Base-by-base conservation (phyloP, 139 green algal genomes). In the Trebouxia sp. region DNA sequence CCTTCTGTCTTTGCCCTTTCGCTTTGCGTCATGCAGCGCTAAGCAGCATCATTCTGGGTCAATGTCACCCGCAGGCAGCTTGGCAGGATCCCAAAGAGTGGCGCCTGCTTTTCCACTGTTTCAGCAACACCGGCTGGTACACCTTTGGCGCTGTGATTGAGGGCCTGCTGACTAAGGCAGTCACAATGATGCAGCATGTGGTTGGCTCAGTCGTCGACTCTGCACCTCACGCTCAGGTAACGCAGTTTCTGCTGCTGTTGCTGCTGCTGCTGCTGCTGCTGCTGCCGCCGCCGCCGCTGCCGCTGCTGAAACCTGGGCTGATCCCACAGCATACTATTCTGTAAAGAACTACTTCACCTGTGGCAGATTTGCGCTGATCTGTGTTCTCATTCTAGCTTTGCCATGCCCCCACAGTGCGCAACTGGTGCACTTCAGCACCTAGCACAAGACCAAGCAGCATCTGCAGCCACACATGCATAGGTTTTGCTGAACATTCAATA, bases 81-180 rank as follows among this genome's bases (percentile, higher is more conserved):
- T 72, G 62, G 62, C 37, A 35, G 32, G 37, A 72, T 10, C 62
- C 62, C 15, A 24, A n/a, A 30, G 32, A 72, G 17, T 72, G 32
- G 32, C 62, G 15, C 32, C 32, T 72, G 14, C 32, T 72, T 10
- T 72, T 72, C 15, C 62, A 72, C 12, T 72, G 62, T 8, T 72
- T 72, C 62, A 72, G 62, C 35, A 72, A 72, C 35, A 72, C 62
- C 43, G 62, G 62, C 62, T 72, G 62, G 62, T 72, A 72, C 11
- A 72, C 62, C 32, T 72, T 72, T 72, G 62, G 62, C 12, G 62
- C 62, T n/a, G 62, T 72, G 32, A 72, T 72, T 32, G 62, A 72
- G 20, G 62, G 62, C 9, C 35, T 72, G 62, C 35, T 72, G 1
- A 72, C 42, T 11, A 32, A 72, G 42, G 62, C 62, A 45, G 62